These are phyloP conservation scores for Cubamyces sp. DNA, from an alignment of 768 basidiomycete species.

Conservation along the genomic window DNA sequence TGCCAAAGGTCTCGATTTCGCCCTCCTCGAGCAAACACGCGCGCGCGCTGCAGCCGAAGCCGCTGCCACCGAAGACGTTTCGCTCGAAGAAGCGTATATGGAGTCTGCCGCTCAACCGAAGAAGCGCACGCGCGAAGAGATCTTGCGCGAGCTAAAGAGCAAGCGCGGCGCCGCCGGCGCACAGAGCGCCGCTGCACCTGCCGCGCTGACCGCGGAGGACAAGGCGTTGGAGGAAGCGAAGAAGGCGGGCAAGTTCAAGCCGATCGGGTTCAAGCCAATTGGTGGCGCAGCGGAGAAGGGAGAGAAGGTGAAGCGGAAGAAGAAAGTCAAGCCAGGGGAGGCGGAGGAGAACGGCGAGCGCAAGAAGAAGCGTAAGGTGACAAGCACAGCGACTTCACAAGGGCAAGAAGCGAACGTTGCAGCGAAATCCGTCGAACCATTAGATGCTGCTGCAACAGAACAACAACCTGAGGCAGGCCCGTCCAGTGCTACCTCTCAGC, in stretches of 20 bases:
- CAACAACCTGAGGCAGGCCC: constrained; percentile 22
- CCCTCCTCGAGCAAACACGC: constrained; percentile 83
- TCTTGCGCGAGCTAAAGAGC: constrained; percentile 73
- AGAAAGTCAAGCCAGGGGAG: constrained; percentile 44
- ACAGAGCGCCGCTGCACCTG: constrained; percentile 21
- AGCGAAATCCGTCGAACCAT: neutral
- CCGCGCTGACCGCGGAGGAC: constrained; percentile 27
- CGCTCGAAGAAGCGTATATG: constrained; percentile 75
- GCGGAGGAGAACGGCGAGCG: constrained; percentile 41
- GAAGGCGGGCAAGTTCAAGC: constrained; percentile 50
- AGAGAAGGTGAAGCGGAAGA: constrained; percentile 56
- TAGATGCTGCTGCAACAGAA: neutral
- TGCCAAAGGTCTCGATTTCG: constrained; percentile 88
- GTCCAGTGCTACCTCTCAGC: constrained; percentile 21
- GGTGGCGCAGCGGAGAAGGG: constrained; percentile 38
- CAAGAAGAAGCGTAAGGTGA: constrained; percentile 62
- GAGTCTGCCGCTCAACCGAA: constrained; percentile 51
- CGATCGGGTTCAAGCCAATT: constrained; percentile 70
- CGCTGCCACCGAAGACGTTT: constrained; percentile 73
- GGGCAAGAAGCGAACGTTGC: neutral
- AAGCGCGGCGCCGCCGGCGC: constrained; percentile 44
- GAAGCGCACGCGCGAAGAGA: constrained; percentile 81
- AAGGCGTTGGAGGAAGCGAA: constrained; percentile 42
- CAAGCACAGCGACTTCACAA: neutral
- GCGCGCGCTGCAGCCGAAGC: constrained; percentile 53